Percentiles rank a stretch among this genome's conserved stretches.
phyloP scores from a whole-genome alignment of 176 grass and related monocot species.

The Thinopyrum elongatum region DNA sequence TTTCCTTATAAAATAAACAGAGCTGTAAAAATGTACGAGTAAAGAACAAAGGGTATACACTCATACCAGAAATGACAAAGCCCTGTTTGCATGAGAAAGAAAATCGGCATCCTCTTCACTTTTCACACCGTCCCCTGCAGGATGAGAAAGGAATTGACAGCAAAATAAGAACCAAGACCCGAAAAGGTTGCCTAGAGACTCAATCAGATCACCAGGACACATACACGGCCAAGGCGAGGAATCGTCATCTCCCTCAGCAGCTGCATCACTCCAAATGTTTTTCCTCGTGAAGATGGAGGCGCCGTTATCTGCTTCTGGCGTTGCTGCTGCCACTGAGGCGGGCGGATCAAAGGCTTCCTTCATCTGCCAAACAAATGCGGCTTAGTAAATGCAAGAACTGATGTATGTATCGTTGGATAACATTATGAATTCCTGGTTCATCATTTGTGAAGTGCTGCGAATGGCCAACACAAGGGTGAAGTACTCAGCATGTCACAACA shows the following conservation, averaged over 20 bases:
- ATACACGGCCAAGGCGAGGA: slow-evolving; percentile 18
- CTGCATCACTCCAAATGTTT: background rate
- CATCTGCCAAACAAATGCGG: slow-evolving; percentile 27
- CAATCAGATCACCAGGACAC: background rate
- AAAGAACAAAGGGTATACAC: slow-evolving; percentile 8
- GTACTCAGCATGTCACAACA: background rate
- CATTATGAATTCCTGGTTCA: background rate
- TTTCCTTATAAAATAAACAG: background rate
- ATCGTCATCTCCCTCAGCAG: background rate
- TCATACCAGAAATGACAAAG: slow-evolving; percentile 12
- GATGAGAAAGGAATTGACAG: background rate
- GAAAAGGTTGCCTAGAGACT: background rate
- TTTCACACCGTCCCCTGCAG: slow-evolving; percentile 25
- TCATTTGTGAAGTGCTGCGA: background rate
- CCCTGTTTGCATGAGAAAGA: background rate
- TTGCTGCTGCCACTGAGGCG: background rate
- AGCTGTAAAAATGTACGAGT: background rate
- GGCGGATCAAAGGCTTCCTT: slow-evolving; percentile 36
- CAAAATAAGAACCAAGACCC: background rate
- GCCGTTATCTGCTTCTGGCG: background rate
- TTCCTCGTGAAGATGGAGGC: background rate
- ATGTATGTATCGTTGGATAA: background rate
- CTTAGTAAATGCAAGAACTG: background rate
- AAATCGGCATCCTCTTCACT: slow-evolving; percentile 13
- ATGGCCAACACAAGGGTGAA: background rate